phyloP scores from a whole-genome alignment of 2,329 filamentous ascomycete species.

The Colletotrichum musae region DNA sequence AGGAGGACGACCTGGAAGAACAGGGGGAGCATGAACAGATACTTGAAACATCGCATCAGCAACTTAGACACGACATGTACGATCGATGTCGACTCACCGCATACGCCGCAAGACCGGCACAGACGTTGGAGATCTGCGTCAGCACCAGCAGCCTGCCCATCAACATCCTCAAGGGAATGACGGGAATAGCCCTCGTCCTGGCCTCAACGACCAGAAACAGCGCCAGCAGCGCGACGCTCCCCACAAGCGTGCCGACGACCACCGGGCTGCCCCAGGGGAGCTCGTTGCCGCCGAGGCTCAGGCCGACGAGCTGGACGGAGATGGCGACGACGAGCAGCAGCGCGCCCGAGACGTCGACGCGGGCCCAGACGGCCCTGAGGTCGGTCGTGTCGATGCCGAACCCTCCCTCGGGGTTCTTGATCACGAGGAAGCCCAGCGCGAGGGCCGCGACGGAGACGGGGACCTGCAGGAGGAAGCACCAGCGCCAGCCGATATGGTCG shows the following conservation, averaged over 20 bases:
- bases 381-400: conserved; percentile 47
- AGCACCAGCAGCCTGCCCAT: conserved; percentile 67
- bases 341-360: conserved; percentile 72
- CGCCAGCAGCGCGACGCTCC: conserved; percentile 58
- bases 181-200: conserved; percentile 63
- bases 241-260: conserved; percentile 61
- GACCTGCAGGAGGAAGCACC: conserved; percentile 75
- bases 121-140: conserved; percentile 72
- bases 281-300: conserved; percentile 71
- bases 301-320: conserved; percentile 68
- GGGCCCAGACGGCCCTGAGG: conserved; percentile 61
- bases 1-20: conserved; percentile 79
- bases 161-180: conserved; percentile 71
- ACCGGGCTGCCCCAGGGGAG: conserved; percentile 65
- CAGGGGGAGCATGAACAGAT: conserved; percentile 78
- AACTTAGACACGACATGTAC: no score
- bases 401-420: conserved; percentile 59
- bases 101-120: conserved; percentile 73
- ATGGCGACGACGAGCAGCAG: conserved; percentile 70
- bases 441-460: conserved; percentile 71
- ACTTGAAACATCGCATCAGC: conserved; percentile 46
- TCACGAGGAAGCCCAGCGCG: conserved; percentile 65
- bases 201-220: conserved; percentile 65
- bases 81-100: conserved; percentile 60
- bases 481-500: conserved; percentile 77